Evolutionary conservation across 805 yeast species (phyloP), one percentile per base, ranked within the genome.

Genomic region (Lipomyces sp.): DNA sequence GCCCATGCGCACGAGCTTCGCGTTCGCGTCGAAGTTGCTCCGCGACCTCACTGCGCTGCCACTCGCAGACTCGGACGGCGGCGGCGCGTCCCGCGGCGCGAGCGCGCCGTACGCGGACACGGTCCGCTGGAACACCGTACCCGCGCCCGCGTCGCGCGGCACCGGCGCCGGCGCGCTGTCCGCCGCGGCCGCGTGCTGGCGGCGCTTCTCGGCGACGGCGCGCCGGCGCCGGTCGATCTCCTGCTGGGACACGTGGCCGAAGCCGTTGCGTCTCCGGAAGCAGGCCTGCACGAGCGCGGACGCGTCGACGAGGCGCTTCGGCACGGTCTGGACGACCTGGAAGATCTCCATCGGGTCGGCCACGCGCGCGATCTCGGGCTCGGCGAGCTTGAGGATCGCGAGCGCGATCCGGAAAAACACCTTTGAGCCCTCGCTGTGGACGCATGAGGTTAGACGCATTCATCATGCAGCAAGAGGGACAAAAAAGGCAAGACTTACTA

Each of bases 271-370:
- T 50, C 82, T 82, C 61, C 82, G 82, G 69, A 84, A 90, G 58
- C 95, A 86, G 34, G 82, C 74, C 53, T 83, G 89, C 61, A 89
- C 75, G 41, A 89, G 70, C 4, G 70, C 67, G 57, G 82, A 81
- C 2, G 93, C 89, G 65, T 89, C 84, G 2, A 86, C 61, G 16
- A 86, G 61, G 23, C 73, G 69, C 59, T 83, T 84, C 2, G 98
- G 98, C 29, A 77, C 79, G 54, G 84, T 83, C 67, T 91, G 98
- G 58, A 91, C 78, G 32, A 82, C 74, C 69, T 90, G 97, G 64
- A 91, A 93, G 18, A 88, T 68, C 58, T 81, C 86, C 74, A 80
- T 77, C 23, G 68, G 69, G 53, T 73, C 79, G 31, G 68, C 69
- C 3, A 72, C 62, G 19, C 63, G 66, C 18, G 65, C 60, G 50